Evolutionary conservation across 192 early-diverging fungal species (phyloP), one percentile per base, ranked within the genome.

Genomic region (Backusella sp.): DNA sequence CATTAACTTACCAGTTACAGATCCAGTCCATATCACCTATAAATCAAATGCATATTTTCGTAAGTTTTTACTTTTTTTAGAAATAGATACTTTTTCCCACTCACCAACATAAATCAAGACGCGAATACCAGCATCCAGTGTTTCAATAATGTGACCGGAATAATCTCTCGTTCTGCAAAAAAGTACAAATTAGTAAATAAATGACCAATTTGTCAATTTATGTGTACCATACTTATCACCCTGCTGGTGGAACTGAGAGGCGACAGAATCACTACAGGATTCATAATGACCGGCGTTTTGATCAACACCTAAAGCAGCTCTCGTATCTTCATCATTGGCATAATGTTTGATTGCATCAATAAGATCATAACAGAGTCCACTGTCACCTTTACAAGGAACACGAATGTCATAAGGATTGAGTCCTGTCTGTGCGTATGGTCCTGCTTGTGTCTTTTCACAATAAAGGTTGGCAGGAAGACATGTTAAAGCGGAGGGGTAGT

Each of bases 381-480:
- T 92, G 73, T 82, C 86, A 46, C 88, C 84, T 73, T 94, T 92
- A 84, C 97, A 98, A 52, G 92, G 88, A 53, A 87, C 85, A 68
- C 98, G 92, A 37, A 99, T 91, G 83, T 99, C 98, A 86, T 99
- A 99, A 65, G 93, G 92, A 84, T 98, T 98, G 73, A 90, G 83
- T n/a, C 92, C 92, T 4, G 94, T 89, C 77, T 87, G 85, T 81
- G 92, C 87, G 86, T 90, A 95, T 8, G 91, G 89, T 19, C 78
- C 73, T 49, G 44, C 67, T 32, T 70, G 59, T 1, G 36, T 67
- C 12, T 75, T 69, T 72, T 96, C 92, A 86, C 97, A 99, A 89
- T 95, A 96, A 42, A 92, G 79, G 15, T 86, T 81, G 21, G 94
- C 92, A 39, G 96, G 96, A 35, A 95, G 86, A 86, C 97, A 97